A percentile compares a stretch with the other conserved stretches of the same genome.
phyloP scores from a whole-genome alignment of 768 basidiomycete genomes.

The Pisolithus marmoratus region DNA sequence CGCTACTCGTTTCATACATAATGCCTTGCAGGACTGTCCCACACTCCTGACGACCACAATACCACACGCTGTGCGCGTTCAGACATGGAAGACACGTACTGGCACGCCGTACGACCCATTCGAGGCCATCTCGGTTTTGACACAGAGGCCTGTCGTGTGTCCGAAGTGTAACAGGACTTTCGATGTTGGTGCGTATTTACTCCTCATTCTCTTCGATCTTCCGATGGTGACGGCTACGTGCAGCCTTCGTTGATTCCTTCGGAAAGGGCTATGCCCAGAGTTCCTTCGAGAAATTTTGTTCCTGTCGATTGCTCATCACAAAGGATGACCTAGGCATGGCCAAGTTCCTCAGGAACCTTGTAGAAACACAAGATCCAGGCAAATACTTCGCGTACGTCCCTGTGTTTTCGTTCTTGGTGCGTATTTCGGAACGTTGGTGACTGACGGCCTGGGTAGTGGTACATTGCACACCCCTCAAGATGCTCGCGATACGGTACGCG shows the following conservation, averaged over 20 bases:
- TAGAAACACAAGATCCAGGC: conserved; percentile 2
- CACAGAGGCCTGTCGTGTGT: conserved; percentile 21
- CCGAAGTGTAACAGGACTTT: conserved; percentile 19
- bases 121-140: conserved; percentile 15
- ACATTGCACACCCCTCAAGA: conserved; percentile 25
- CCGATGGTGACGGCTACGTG: not conserved
- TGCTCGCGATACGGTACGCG: conserved; percentile 13
- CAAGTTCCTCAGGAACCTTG: conserved; percentile 35
- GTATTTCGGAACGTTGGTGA: too few species aligned
- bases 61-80: not conserved
- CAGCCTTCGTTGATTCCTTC: conserved; percentile 33
- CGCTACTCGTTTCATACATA: not conserved
- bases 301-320: conserved; percentile 33
- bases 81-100: conserved; percentile 4
- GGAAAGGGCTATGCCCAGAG: conserved; percentile 46
- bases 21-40: not conserved
- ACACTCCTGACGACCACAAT: not conserved
- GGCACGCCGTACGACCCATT: conserved; percentile 23
- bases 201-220: not conserved
- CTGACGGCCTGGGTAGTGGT: conserved; percentile 17
- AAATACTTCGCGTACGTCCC: conserved; percentile 27
- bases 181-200: conserved; percentile 17
- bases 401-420: not conserved
- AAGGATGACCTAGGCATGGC: conserved; percentile 32
- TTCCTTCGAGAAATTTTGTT: conserved; percentile 31